Conservation (phyloP, 257 asterid genomes). For the Catharanthus roseus region DNA sequence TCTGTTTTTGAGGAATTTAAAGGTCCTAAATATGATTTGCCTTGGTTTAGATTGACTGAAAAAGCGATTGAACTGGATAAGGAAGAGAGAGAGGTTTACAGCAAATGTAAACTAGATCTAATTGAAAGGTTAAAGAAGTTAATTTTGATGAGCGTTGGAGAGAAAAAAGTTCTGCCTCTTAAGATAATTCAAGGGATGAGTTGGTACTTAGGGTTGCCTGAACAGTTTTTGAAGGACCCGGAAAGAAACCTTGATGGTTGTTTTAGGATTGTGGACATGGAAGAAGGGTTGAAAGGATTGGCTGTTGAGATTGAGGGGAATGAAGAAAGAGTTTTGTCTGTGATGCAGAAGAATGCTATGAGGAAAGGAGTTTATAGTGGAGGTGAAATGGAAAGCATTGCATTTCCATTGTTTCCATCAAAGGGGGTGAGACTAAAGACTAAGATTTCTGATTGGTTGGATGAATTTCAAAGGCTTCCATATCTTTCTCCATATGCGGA, state of each 20-base stretch:
- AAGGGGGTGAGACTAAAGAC: conserved; percentile 71
- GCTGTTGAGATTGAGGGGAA: conserved; percentile 34
- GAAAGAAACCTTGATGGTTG: conserved; percentile 33
- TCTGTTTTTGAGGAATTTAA: conserved; percentile 79
- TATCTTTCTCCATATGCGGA: conserved; percentile 71
- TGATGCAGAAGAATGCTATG: conserved; percentile 58
- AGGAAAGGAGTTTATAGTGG: conserved; percentile 46
- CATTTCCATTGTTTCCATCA: conserved; percentile 73
- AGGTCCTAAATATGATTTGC: conserved; percentile 62
- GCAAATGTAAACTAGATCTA: conserved; percentile 48
- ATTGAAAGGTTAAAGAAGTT: conserved; percentile 58
- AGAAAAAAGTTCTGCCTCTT: conserved; percentile 52
- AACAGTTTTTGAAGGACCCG: conserved; percentile 52
- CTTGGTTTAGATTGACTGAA: conserved; percentile 80
- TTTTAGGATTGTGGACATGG: conserved; percentile 55
- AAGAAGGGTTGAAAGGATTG: conserved; percentile 65
- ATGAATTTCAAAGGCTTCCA: conserved; percentile 65
- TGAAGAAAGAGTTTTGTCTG: conserved; percentile 30
- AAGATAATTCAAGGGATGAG: conserved; percentile 60
- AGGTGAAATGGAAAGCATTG: conserved; percentile 43
- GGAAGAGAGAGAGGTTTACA: conserved; percentile 53
- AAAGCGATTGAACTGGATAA: conserved; percentile 62
- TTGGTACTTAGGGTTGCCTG: conserved; percentile 81
- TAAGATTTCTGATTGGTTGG: conserved; percentile 67
- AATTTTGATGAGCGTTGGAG: conserved; percentile 59